A percentile compares a stretch with the other conserved stretches of the same genome.
These are phyloP conservation scores for Boletus huronensis DNA, from an alignment of 768 basidiomycete species.

Conservation along the genomic window DNA sequence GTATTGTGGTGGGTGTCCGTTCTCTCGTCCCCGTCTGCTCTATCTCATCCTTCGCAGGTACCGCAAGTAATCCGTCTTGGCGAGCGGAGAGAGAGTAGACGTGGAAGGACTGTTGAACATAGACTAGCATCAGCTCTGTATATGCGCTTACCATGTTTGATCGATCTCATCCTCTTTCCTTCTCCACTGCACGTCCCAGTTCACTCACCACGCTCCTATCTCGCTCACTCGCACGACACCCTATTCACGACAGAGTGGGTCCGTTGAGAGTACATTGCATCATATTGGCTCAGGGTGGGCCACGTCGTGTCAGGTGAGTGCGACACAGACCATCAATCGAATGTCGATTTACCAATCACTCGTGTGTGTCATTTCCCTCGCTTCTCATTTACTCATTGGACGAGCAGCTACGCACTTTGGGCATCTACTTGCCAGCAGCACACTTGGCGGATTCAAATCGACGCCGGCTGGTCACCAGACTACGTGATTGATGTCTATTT, in stretches of 20 bases:
- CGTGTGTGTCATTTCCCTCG: background rate
- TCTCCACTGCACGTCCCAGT: background rate
- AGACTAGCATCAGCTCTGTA: slow-evolving; percentile 27
- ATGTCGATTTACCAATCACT: background rate
- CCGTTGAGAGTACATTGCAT: background rate
- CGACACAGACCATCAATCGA: background rate
- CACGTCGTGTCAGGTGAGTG: background rate
- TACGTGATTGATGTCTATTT: too few species aligned
- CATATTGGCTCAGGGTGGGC: background rate
- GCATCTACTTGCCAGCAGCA: background rate
- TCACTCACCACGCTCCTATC: background rate
- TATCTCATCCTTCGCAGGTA: slow-evolving; percentile 19
- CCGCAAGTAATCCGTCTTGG: slow-evolving; percentile 20
- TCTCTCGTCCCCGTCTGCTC: background rate
- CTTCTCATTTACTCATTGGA: background rate
- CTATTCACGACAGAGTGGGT: background rate
- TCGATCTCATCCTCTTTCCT: slow-evolving; percentile 1
- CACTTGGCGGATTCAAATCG: background rate
- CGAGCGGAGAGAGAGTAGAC: background rate
- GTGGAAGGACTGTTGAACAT: slow-evolving; percentile 11
- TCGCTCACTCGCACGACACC: background rate
- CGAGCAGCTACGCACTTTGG: background rate
- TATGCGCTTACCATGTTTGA: slow-evolving; percentile 8
- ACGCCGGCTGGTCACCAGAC: too few species aligned
- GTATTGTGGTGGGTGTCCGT: slow-evolving; percentile 67